Evolutionary conservation across 805 yeast species (phyloP).

Genomic region (Metschnikowia continentalis): DNA sequence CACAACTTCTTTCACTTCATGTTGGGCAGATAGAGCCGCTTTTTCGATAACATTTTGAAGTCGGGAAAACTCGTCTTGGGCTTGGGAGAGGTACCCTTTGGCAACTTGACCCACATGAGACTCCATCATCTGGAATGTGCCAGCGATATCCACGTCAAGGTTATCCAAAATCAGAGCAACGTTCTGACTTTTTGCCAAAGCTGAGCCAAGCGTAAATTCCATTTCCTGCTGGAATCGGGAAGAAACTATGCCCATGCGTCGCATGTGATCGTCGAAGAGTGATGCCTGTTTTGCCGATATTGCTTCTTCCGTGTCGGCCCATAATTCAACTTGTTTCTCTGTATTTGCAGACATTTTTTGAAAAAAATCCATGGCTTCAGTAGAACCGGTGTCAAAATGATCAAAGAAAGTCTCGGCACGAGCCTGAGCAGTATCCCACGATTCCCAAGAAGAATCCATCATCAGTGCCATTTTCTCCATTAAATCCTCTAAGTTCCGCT

Average conservation of each 20-base stretch:
- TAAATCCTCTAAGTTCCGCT: slow-evolving; percentile 1
- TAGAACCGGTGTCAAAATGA: slow-evolving; percentile 1
- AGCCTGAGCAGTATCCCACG: not conserved
- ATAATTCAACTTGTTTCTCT: slow-evolving; percentile 3
- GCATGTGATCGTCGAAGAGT: slow-evolving; percentile 5
- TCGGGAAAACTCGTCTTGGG: not conserved
- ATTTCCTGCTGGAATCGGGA: not conserved
- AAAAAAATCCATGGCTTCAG: not conserved
- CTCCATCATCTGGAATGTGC: not conserved
- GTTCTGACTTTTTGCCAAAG: not conserved
- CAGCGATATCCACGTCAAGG: not conserved
- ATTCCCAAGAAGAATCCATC: not conserved
- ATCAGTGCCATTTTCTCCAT: slow-evolving; percentile 3
- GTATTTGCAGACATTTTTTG: slow-evolving; percentile 2
- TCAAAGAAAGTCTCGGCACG: not conserved
- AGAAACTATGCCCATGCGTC: not conserved
- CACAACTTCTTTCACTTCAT: not conserved
- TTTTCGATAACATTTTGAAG: not conserved
- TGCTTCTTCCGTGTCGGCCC: slow-evolving; percentile 3
- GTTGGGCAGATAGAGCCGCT: not conserved
- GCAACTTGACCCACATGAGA: slow-evolving; percentile 1
- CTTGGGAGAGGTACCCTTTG: not conserved
- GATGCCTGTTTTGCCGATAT: slow-evolving; percentile 1
- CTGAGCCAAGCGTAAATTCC: not conserved
- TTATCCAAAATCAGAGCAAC: not conserved